Conservation (phyloP, 352 stramenopile species). For the Globisporangium viniferum region DNA sequence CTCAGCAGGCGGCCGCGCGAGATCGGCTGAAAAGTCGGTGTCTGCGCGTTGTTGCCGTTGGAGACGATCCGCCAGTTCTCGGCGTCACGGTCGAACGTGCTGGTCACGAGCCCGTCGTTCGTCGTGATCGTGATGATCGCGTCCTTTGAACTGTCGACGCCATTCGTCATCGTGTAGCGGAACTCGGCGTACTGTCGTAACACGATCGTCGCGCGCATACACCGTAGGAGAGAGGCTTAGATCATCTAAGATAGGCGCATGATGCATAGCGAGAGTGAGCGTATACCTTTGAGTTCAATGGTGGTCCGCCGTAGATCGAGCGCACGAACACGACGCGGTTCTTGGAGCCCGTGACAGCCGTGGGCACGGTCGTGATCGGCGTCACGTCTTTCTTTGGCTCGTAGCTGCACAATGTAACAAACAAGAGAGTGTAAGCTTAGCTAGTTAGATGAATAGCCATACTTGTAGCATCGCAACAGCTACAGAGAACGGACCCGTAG, state of each 20-base stretch:
- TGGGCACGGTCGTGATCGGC: slow-evolving; percentile 53
- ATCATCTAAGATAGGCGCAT: neutral
- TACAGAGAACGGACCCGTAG: slow-evolving; percentile 56
- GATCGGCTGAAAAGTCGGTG: slow-evolving; percentile 52
- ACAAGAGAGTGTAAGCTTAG: neutral
- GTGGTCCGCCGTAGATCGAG: slow-evolving; percentile 52
- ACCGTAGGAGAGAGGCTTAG: neutral
- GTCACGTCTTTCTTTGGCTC: slow-evolving; percentile 75
- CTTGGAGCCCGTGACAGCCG: slow-evolving; percentile 76
- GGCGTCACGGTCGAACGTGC: slow-evolving; percentile 71
- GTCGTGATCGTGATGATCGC: slow-evolving; percentile 81
- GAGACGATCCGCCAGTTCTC: slow-evolving; percentile 80
- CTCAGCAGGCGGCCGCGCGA: slow-evolving; percentile 72
- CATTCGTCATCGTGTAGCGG: slow-evolving; percentile 82
- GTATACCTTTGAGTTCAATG: slow-evolving; percentile 56
- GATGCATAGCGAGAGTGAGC: neutral
- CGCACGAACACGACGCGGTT: slow-evolving; percentile 85
- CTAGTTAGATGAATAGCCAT: neutral
- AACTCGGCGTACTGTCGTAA: slow-evolving; percentile 77
- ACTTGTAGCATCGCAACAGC: neutral
- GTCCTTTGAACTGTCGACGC: slow-evolving; percentile 49
- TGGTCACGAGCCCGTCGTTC: slow-evolving; percentile 67
- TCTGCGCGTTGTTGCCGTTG: slow-evolving; percentile 42
- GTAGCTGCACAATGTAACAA: slow-evolving; percentile 28
- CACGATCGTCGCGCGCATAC: neutral